Evolutionary conservation across 371 early-diverging fungal species (phyloP).

Genomic region (Mucor mucedo): DNA sequence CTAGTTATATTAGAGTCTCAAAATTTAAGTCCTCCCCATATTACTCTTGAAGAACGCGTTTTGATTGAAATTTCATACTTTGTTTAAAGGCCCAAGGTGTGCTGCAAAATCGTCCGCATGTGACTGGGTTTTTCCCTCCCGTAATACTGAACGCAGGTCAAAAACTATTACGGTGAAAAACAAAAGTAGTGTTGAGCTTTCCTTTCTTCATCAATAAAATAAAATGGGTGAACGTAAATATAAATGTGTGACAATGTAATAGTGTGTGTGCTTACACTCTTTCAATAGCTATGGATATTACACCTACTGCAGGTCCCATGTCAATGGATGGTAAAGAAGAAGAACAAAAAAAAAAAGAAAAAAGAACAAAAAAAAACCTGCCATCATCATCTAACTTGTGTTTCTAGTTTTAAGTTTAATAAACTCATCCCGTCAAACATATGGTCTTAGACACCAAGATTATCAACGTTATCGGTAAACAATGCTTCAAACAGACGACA

Average conservation of each 20-base stretch:
- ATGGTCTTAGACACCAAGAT: slow-evolving; percentile 85
- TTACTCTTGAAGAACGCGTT: too few species aligned
- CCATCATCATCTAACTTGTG: neutral
- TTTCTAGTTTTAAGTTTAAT: slow-evolving; percentile 55
- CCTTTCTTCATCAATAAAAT: too few species aligned
- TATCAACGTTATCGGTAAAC: slow-evolving; percentile 76
- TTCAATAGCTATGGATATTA: slow-evolving; percentile 13
- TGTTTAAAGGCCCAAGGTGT: too few species aligned
- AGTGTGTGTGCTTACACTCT: neutral
- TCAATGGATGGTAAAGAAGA: slow-evolving; percentile 18
- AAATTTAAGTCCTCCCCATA: too few species aligned
- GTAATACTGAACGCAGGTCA: too few species aligned
- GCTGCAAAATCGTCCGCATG: too few species aligned
- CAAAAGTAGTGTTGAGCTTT: too few species aligned
- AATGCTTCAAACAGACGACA: neutral
- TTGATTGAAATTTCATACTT: too few species aligned
- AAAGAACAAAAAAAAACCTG: too few species aligned
- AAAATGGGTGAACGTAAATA: slow-evolving; percentile 15
- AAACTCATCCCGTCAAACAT: slow-evolving; percentile 77
- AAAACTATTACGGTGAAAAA: too few species aligned
- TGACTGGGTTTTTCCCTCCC: too few species aligned
- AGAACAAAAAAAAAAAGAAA: neutral
- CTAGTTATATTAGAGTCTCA: too few species aligned
- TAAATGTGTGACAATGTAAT: neutral
- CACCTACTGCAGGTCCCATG: slow-evolving; percentile 1